These are phyloP conservation scores for Didymella keratinophila DNA, from an alignment of 2,329 filamentous ascomycete genomes.

Conservation along the genomic window DNA sequence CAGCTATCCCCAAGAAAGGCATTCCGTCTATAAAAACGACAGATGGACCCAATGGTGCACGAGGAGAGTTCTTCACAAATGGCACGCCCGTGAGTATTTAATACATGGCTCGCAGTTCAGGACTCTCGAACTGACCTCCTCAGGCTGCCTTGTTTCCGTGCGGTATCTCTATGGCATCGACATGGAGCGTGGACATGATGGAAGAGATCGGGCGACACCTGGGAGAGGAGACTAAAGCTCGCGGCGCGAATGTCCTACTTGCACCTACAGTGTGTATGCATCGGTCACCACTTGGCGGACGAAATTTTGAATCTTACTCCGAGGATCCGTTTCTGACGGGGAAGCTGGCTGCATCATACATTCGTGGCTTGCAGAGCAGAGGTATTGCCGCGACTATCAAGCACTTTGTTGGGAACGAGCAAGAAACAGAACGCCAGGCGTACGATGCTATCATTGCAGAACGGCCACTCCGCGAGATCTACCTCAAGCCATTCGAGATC, in stretches of 20 bases:
- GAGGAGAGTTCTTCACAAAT: constrained; percentile 72
- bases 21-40: constrained; percentile 71
- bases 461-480: constrained; percentile 72
- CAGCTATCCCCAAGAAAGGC: constrained; percentile 65
- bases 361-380: constrained; percentile 75
- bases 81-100: constrained; percentile 50
- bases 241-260: constrained; percentile 76
- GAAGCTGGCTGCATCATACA: constrained; percentile 74
- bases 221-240: constrained; percentile 74
- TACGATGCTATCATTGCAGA: constrained; percentile 71
- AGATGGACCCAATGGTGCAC: constrained; percentile 74
- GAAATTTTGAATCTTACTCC: constrained; percentile 87
- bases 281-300: constrained; percentile 80
- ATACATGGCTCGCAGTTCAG: background rate
- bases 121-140: constrained; percentile 23
- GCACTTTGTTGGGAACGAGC: constrained; percentile 78
- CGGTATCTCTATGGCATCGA: constrained; percentile 78
- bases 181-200: constrained; percentile 77
- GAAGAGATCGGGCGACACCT: constrained; percentile 74
- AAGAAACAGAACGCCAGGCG: constrained; percentile 72
- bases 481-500: constrained; percentile 78
- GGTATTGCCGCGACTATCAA: constrained; percentile 81
- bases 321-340: constrained; percentile 82
- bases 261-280: constrained; percentile 85
- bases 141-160: constrained; percentile 81